These are phyloP conservation scores for Apiospora phragmitis DNA, from an alignment of 2,329 filamentous ascomycete species.

Conservation along the genomic window DNA sequence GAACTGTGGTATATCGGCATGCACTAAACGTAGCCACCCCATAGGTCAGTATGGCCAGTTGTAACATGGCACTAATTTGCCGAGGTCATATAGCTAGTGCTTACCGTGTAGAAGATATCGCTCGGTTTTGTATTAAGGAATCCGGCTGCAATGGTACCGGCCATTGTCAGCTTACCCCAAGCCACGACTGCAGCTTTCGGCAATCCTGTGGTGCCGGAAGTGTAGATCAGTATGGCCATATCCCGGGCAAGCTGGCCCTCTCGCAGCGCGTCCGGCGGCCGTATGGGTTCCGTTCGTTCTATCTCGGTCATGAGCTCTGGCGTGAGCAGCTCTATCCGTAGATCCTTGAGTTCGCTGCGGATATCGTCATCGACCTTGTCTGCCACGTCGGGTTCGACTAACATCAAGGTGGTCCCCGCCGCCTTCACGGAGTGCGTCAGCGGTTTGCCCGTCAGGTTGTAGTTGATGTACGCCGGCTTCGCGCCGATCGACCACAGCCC, in stretches of 20 bases:
- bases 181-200: constrained; percentile 78
- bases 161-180: constrained; percentile 65
- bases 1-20: constrained; percentile 92
- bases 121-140: constrained; percentile 59
- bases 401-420: constrained; percentile 64
- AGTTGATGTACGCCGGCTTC: constrained; percentile 84
- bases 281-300: constrained; percentile 48
- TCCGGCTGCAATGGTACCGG: constrained; percentile 49
- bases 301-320: constrained; percentile 57
- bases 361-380: constrained; percentile 59
- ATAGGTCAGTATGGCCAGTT: constrained; percentile 11
- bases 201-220: constrained; percentile 81
- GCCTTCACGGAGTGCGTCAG: constrained; percentile 73
- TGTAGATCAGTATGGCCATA: constrained; percentile 78
- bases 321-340: constrained; percentile 64
- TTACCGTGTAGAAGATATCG: constrained; percentile 76
- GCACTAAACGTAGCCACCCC: constrained; percentile 46
- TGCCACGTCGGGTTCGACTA: constrained; percentile 67
- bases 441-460: constrained; percentile 72
- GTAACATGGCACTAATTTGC: background rate
- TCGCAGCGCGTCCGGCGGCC: constrained; percentile 60
- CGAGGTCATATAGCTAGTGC: constrained; percentile 19
- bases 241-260: constrained; percentile 50
- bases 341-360: constrained; percentile 44
- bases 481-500: constrained; percentile 83